Base-by-base conservation (phyloP, 2,329 filamentous ascomycete species). In the Westerdykella aurantiaca region DNA sequence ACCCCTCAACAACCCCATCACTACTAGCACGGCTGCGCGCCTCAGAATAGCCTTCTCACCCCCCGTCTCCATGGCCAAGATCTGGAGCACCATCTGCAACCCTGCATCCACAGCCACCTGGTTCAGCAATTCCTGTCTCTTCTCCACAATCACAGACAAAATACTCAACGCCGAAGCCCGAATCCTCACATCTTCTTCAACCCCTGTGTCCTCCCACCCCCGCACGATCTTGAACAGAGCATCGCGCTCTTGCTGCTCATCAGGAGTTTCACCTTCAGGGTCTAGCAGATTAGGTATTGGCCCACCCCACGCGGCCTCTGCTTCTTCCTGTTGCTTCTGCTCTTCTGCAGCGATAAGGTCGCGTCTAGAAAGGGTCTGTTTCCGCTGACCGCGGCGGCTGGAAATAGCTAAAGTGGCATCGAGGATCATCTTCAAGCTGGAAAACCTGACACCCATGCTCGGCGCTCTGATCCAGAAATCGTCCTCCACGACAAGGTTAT, bases 81-180 rank as follows among this genome's bases (percentile, higher is more conserved):
- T 72, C 41, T 78, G 74, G 43, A 86, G 66, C 42, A 77, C 78
- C 21, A 86, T 69, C 50, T 87, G 83, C 10, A 88, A 70, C 1
- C 76, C 75, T 2, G 72, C 72, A 50, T 64, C 61, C 12, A 67
- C 45, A 7, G 44, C 52, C 6, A 37, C 38, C 34, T 65, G 58
- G 11, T 79, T 72, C 21, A 68, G 38, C 13, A 81, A 54, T 6
- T 68, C 61, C 0, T 79, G 60, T 17, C 57, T 49, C 1, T 78
- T 77, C 21, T 87, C 82, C 21, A 87, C 63, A 0, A 74, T 73
- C 1, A 68, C 68, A 0, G 78, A 77, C 35, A 88, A 71, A 38
- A 88, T 75, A 4, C 82, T 84, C 6, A 89, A 63, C 4, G 84
- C 81, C 17, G 84, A 87, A 12, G 83, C 70, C 1, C 85, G 79